Evolutionary conservation across 345 rosid genomes (phyloP).

Genomic region (Noccaea bulbosa): DNA sequence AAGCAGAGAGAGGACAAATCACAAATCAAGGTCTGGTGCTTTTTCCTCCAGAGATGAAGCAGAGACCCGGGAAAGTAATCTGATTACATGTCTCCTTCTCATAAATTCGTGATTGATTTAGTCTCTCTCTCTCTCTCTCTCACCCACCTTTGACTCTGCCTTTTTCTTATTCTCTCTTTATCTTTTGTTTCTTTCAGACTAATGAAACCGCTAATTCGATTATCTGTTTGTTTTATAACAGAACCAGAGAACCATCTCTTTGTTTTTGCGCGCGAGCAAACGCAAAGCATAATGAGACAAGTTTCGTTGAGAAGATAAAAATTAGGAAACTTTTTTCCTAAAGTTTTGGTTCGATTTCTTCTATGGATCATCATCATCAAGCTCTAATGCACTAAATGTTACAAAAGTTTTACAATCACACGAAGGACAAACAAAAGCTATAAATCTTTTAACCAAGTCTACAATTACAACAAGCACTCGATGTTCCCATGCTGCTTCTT

Average conservation of each 20-base stretch:
- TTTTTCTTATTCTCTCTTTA: background rate
- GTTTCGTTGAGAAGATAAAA: background rate
- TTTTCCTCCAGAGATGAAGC: slow-evolving; percentile 11
- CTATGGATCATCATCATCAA: slow-evolving; percentile 6
- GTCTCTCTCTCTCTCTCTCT: background rate
- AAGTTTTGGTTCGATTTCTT: slow-evolving; percentile 9
- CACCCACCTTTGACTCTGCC: slow-evolving; percentile 36
- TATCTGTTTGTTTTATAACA: background rate
- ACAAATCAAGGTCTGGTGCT: slow-evolving; percentile 5
- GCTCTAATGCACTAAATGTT: slow-evolving; percentile 29
- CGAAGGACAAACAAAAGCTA: background rate
- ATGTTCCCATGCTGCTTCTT: slow-evolving; percentile 28
- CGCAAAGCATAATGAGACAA: background rate
- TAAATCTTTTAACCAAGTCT: slow-evolving; percentile 26
- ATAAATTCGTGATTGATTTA: slow-evolving; percentile 15
- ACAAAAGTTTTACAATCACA: slow-evolving; percentile 28
- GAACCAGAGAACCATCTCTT: background rate
- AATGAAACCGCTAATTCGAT: background rate
- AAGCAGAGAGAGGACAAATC: slow-evolving; percentile 28
- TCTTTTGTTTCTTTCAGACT: background rate
- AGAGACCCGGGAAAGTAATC: slow-evolving; percentile 4
- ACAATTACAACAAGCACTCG: slow-evolving; percentile 33
- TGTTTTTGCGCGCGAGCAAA: slow-evolving; percentile 25
- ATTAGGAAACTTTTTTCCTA: background rate
- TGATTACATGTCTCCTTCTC: slow-evolving; percentile 19